Conservation (phyloP, 768 basidiomycete genomes). For the Boletus rex-veris region DNA sequence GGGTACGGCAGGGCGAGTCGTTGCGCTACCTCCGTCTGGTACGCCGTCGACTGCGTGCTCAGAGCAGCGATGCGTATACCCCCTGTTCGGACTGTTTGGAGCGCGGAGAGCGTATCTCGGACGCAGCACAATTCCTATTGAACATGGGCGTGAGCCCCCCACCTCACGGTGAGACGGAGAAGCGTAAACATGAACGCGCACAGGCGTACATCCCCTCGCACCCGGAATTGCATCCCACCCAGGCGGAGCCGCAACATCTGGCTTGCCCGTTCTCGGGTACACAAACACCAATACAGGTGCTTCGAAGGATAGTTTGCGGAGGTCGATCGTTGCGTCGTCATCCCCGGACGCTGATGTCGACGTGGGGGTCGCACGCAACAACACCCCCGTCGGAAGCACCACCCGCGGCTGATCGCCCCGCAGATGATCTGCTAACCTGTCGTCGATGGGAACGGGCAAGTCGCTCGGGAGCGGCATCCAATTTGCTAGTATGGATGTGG, state of each 20-base stretch:
- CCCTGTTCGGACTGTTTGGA: not conserved
- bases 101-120: slow-evolving; percentile 7
- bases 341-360: not conserved
- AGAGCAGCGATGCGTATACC: slow-evolving; percentile 13
- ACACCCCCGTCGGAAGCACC: slow-evolving; percentile 3
- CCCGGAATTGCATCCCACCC: slow-evolving; percentile 25
- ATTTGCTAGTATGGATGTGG: not conserved
- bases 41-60: slow-evolving; percentile 18
- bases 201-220: slow-evolving; percentile 25
- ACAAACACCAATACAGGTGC: slow-evolving; percentile 21
- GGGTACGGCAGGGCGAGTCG: slow-evolving; percentile 16
- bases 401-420: not conserved
- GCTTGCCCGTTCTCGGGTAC: slow-evolving; percentile 21
- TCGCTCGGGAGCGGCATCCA: slow-evolving; percentile 15
- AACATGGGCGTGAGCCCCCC: not conserved
- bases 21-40: slow-evolving; percentile 19
- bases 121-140: slow-evolving; percentile 21
- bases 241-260: slow-evolving; percentile 7
- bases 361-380: slow-evolving; percentile 4
- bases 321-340: slow-evolving; percentile 4
- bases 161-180: too few species aligned
- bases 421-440: slow-evolving; percentile 14
- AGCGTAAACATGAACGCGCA: not conserved
- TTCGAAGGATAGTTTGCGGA: slow-evolving; percentile 13
- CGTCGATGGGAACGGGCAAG: slow-evolving; percentile 10